Percentiles rank a stretch among this genome's conserved stretches.
Conservation (phyloP, 257 asterid genomes). For the Dorcoceras hygrometricum region DNA sequence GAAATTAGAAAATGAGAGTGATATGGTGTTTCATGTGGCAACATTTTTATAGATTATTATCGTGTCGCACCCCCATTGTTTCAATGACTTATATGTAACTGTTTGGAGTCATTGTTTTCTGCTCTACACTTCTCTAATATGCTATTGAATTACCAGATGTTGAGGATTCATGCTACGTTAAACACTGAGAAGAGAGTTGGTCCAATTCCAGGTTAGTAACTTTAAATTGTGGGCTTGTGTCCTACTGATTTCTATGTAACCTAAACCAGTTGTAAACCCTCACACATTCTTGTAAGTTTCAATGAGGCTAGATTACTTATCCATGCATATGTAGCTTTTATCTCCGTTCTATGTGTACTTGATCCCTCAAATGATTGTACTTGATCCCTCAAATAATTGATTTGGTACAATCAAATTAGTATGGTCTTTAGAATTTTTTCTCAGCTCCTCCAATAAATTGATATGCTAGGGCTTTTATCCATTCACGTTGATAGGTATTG, state of each 20-base stretch:
- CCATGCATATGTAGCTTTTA: no score
- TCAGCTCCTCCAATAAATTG: neutral
- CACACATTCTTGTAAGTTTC: neutral
- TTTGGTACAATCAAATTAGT: no score
- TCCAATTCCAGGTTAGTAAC: conserved; percentile 68
- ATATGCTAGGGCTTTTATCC: conserved; percentile 14
- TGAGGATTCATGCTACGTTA: conserved; percentile 29
- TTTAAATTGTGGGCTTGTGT: conserved; percentile 12
- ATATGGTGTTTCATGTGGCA: no score
- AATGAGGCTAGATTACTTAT: neutral
- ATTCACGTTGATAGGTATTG: conserved; percentile 56
- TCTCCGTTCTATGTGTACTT: no score
- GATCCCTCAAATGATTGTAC: no score
- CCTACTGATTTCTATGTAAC: neutral
- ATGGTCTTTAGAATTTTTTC: no score
- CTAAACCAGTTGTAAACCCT: neutral
- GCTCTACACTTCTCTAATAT: conserved; percentile 2
- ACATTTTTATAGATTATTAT: neutral
- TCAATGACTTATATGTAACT: neutral
- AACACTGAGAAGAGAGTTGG: conserved; percentile 53
- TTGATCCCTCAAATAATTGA: no score
- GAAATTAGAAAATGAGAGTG: no score
- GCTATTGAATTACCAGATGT: conserved; percentile 56
- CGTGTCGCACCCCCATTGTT: neutral
- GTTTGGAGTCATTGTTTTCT: neutral